Evolutionary conservation across 2,329 filamentous ascomycete species (phyloP).

Genomic region (Cladosporium sp.): DNA sequence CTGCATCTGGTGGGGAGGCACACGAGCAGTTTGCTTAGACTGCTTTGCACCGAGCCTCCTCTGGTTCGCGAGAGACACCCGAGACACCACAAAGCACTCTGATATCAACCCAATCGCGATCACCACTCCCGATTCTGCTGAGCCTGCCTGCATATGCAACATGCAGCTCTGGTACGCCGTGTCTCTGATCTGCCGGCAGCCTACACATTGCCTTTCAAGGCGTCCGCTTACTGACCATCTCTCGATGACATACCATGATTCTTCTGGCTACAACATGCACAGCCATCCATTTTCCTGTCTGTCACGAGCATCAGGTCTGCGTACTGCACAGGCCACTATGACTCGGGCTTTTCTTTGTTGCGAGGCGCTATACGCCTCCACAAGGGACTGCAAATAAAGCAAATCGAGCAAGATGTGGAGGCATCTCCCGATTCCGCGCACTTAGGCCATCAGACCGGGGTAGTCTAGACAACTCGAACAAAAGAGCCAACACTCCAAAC

Average conservation of each 20-base stretch:
- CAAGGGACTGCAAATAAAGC: neutral
- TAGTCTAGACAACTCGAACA: neutral
- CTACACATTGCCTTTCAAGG: neutral
- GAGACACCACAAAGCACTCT: neutral
- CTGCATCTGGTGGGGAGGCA: neutral
- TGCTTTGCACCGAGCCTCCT: neutral
- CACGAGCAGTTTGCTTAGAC: neutral
- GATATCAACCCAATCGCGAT: neutral
- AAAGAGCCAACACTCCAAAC: neutral
- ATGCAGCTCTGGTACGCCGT: neutral
- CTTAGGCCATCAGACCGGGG: neutral
- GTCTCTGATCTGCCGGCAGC: neutral
- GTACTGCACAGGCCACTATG: neutral
- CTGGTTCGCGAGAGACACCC: neutral
- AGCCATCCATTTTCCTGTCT: neutral
- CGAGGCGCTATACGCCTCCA: neutral
- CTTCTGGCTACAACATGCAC: neutral
- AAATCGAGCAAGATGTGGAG: neutral
- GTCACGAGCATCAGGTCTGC: neutral
- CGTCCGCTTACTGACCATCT: neutral
- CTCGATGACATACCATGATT: neutral
- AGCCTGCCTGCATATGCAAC: neutral
- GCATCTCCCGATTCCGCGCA: neutral
- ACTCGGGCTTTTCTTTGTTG: neutral
- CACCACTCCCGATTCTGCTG: neutral